A percentile compares a stretch with the other conserved stretches of the same genome.
Conservation (phyloP, 495 filamentous ascomycete genomes). For the Penicillium parvum region DNA sequence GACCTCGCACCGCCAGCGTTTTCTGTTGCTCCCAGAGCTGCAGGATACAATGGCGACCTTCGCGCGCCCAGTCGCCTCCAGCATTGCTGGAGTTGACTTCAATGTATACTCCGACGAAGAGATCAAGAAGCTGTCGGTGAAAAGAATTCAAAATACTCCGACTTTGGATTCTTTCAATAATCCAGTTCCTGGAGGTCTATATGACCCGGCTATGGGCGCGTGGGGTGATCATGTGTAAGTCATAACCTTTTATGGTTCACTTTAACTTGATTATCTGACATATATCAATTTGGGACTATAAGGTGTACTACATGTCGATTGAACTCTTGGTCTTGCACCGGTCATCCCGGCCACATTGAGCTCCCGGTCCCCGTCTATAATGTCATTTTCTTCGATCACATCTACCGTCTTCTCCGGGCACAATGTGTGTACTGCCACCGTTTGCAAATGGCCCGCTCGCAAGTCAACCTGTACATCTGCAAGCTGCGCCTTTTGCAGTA, state of each 20-base stretch:
- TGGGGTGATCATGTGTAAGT: constrained; percentile 77
- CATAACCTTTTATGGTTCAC: background rate
- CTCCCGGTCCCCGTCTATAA: constrained; percentile 91
- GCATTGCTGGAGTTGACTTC: constrained; percentile 86
- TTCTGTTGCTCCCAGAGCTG: constrained; percentile 43
- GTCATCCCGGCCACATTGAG: constrained; percentile 92
- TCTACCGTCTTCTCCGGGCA: constrained; percentile 73
- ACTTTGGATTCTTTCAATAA: constrained; percentile 88
- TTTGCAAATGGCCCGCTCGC: constrained; percentile 66
- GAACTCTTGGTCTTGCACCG: constrained; percentile 73
- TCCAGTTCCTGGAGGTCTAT: constrained; percentile 81
- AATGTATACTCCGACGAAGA: constrained; percentile 73
- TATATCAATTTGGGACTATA: constrained; percentile 18
- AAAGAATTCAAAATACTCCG: constrained; percentile 79
- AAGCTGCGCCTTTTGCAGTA: constrained; percentile 83
- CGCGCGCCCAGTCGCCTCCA: constrained; percentile 80
- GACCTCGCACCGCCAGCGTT: constrained; percentile 34
- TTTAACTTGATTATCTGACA: constrained; percentile 1
- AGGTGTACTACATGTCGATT: constrained; percentile 91
- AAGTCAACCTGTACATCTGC: constrained; percentile 72
- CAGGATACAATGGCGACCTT: constrained; percentile 63
- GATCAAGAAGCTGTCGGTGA: constrained; percentile 84
- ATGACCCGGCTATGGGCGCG: constrained; percentile 90
- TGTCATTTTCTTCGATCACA: constrained; percentile 87
- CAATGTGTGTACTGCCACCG: constrained; percentile 88